Evolutionary conservation across 306 rosid species (phyloP), one percentile per base, ranked within the genome.

Genomic region (Urtica urens): DNA sequence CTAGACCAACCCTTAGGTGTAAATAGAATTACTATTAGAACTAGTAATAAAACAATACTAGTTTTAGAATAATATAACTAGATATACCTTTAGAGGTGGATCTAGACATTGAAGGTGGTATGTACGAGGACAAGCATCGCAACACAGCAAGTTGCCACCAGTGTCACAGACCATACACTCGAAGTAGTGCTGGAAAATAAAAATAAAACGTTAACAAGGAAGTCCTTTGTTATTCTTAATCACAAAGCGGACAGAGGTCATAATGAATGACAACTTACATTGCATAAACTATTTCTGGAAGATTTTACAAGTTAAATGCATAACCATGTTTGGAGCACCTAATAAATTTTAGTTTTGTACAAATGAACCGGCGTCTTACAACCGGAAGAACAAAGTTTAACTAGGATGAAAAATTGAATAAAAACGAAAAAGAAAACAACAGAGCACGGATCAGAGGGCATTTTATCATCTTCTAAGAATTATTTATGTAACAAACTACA

Each of bases 61-160:
- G 16, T 58, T 48, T n/a, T 23, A 6, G 27, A 23, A 22, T 9
- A 49, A 54, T 59, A 27, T n/a, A 25, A 25, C 38, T 14, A 53
- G 56, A 8, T 75, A 65, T 71, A 92, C 99, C 99, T 92, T 92
- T 58, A 92, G 96, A 67, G 99, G 99, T 18, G 99, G 99, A 63
- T 70, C 58, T 31, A 92, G 99, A 58, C 99, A 92, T 71, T 92
- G 87, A 46, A 82, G 73, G 68, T 92, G 99, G 69, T 92, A 92
- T 10, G 99, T 92, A 63, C 76, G 79, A 51, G 99, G 99, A 72
- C 99, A 92, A 68, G 83, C 73, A 72, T 92, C 99, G 59, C 99
- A 92, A 71, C 99, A 92, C 68, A 92, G 63, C 70, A 92, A 79
- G 92, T 85, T 81, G 46, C 99, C 99, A 44, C 99, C 94, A 69